Conservation (phyloP, 352 stramenopile species). For the Globisporangium spinosum region DNA sequence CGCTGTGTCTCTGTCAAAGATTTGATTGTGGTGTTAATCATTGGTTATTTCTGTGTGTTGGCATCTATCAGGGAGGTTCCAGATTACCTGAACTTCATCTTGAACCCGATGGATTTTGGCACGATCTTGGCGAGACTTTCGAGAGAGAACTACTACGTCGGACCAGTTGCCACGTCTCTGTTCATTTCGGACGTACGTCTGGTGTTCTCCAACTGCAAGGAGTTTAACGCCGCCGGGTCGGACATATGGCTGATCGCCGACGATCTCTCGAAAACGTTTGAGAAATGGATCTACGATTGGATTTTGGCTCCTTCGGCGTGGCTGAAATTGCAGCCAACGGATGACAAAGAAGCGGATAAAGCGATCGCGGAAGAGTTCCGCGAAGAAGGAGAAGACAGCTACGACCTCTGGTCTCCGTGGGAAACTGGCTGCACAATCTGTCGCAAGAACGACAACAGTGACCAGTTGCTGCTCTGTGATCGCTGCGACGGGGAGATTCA, state of each 20-base stretch:
- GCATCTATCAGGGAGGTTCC: conserved; percentile 42
- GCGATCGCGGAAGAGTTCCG: conserved; percentile 60
- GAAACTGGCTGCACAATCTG: conserved; percentile 77
- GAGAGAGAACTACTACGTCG: conserved; percentile 82
- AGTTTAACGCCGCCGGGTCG: conserved; percentile 78
- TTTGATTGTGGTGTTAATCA: not conserved
- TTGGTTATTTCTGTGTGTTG: conserved; percentile 4
- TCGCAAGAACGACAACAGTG: conserved; percentile 66
- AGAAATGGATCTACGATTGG: conserved; percentile 89
- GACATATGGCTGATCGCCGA: conserved; percentile 79
- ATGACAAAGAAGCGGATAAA: conserved; percentile 41
- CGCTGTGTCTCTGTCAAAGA: not conserved
- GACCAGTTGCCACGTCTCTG: conserved; percentile 58
- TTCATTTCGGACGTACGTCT: conserved; percentile 84
- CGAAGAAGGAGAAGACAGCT: conserved; percentile 50
- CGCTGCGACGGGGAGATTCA: conserved; percentile 87
- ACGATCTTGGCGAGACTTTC: conserved; percentile 66
- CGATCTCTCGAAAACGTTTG: conserved; percentile 68
- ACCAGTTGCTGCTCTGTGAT: conserved; percentile 80
- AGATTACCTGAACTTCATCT: conserved; percentile 86
- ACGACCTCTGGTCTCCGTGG: conserved; percentile 77
- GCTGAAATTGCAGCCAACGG: conserved; percentile 62
- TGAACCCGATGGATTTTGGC: conserved; percentile 87
- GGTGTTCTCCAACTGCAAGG: conserved; percentile 87
- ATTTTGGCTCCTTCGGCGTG: conserved; percentile 71